Evolutionary conservation across 257 asterid species (phyloP).

Genomic region (Thymus quinquecostatus): DNA sequence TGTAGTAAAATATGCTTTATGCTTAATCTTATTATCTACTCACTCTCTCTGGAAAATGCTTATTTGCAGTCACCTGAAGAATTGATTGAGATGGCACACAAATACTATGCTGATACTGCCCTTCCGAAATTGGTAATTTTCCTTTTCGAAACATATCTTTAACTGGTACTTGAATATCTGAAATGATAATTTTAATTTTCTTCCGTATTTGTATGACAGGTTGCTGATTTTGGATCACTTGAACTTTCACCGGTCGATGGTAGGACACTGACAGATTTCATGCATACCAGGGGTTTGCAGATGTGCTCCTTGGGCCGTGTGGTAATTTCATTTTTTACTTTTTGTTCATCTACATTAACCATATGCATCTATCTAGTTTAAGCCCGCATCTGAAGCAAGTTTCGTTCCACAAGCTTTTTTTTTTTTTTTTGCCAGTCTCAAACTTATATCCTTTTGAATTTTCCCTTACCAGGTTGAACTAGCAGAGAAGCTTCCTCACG

Average conservation of each 20-base stretch:
- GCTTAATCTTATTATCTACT: constrained; percentile 13
- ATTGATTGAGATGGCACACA: constrained; percentile 76
- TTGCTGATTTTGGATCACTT: constrained; percentile 85
- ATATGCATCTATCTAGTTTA: constrained; percentile 5
- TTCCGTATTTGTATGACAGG: constrained; percentile 45
- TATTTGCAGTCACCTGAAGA: constrained; percentile 68
- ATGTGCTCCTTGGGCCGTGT: constrained; percentile 79
- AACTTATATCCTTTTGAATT: constrained; percentile 27
- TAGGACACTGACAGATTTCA: constrained; percentile 79
- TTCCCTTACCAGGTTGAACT: constrained; percentile 67
- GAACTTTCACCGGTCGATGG: constrained; percentile 92
- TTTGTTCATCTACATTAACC: not conserved
- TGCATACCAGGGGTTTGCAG: constrained; percentile 86
- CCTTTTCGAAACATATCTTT: constrained; percentile 22
- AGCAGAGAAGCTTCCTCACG: constrained; percentile 81
- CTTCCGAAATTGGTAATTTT: constrained; percentile 70
- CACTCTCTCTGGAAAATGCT: constrained; percentile 34
- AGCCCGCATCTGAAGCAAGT: constrained; percentile 1
- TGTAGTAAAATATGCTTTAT: constrained; percentile 19
- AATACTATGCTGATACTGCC: constrained; percentile 72
- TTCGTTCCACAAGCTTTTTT: not conserved
- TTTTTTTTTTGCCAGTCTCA: constrained; percentile 17
- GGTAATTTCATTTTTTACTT: constrained; percentile 49
- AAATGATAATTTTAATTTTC: constrained; percentile 19
- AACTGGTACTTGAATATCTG: constrained; percentile 22